Percentiles rank a stretch among this genome's conserved stretches.
Evolutionary conservation across 23 red algal genomes (phyloP).

Genomic region (Chondrus crispus): DNA sequence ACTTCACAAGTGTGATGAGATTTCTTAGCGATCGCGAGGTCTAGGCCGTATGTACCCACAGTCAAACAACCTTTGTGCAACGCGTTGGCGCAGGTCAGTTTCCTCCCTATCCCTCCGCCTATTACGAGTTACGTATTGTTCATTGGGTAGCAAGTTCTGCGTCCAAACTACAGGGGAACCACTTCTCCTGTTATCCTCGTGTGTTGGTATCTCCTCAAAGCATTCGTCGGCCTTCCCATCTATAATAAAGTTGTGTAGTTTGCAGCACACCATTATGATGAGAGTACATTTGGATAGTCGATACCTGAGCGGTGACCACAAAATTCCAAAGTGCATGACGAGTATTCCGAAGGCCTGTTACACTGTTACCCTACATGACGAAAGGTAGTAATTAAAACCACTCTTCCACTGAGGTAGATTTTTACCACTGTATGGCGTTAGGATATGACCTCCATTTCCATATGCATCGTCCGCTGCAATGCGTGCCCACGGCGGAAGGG

Average conservation of each 20-base stretch:
- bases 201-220: background rate
- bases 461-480: constrained; percentile 17
- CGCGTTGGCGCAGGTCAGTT: no score
- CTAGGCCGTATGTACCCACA: no score
- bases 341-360: background rate
- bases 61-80: no score
- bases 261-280: constrained; percentile 15
- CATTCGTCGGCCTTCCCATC: background rate
- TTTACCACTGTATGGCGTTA: constrained; percentile 16
- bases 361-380: background rate
- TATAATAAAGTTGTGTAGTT: constrained; percentile 36
- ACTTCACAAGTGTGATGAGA: no score
- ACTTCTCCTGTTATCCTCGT: constrained; percentile 22
- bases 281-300: background rate
- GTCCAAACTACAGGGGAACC: constrained; percentile 5
- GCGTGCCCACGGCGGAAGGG: background rate
- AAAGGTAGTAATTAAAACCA: background rate
- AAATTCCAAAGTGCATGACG: background rate
- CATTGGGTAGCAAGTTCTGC: background rate
- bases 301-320: constrained; percentile 2
- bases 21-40: no score
- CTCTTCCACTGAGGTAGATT: no score
- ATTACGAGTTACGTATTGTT: background rate
- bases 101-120: no score
- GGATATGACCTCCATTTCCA: background rate